Percentiles rank a stretch among this genome's conserved stretches.
These are phyloP conservation scores for Ensete glaucum DNA, from an alignment of 176 grass and related monocot genomes.

Conservation along the genomic window DNA sequence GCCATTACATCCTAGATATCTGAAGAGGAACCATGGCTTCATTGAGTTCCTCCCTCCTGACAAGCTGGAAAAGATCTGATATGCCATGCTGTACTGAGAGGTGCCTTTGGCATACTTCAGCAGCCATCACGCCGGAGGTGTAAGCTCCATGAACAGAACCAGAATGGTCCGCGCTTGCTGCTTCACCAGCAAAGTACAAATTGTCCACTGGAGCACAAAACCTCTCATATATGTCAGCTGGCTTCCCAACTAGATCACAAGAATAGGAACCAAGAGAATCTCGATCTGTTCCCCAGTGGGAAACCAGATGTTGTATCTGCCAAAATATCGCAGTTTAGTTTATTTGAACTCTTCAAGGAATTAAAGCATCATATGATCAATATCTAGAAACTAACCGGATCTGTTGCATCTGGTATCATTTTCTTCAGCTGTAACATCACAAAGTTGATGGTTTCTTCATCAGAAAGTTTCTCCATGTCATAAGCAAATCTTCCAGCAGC, in stretches of 20 bases:
- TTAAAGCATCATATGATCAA: not conserved
- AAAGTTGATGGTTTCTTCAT: slow-evolving; percentile 46
- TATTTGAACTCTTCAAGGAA: not conserved
- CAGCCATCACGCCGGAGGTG: slow-evolving; percentile 58
- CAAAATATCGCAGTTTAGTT: not conserved
- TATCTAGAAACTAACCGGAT: slow-evolving; percentile 48
- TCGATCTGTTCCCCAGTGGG: slow-evolving; percentile 64
- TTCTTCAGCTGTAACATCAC: slow-evolving; percentile 63
- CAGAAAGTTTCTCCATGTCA: slow-evolving; percentile 63
- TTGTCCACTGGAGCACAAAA: slow-evolving; percentile 73
- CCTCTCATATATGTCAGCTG: slow-evolving; percentile 60
- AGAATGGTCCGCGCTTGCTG: slow-evolving; percentile 64
- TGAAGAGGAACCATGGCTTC: slow-evolving; percentile 55
- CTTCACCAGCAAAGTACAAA: slow-evolving; percentile 83
- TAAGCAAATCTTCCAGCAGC: slow-evolving; percentile 72
- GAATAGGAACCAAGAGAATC: slow-evolving; percentile 71
- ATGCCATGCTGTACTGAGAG: slow-evolving; percentile 42
- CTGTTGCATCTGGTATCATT: slow-evolving; percentile 57
- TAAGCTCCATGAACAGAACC: slow-evolving; percentile 89
- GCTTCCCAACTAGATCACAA: slow-evolving; percentile 82
- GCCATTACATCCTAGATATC: slow-evolving; percentile 63
- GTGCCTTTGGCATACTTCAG: slow-evolving; percentile 54
- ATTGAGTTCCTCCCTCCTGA: slow-evolving; percentile 54
- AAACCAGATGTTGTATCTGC: slow-evolving; percentile 63
- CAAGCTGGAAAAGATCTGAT: slow-evolving; percentile 63